phyloP scores from a whole-genome alignment of 78 protist genomes.

The Guillardia theta region DNA sequence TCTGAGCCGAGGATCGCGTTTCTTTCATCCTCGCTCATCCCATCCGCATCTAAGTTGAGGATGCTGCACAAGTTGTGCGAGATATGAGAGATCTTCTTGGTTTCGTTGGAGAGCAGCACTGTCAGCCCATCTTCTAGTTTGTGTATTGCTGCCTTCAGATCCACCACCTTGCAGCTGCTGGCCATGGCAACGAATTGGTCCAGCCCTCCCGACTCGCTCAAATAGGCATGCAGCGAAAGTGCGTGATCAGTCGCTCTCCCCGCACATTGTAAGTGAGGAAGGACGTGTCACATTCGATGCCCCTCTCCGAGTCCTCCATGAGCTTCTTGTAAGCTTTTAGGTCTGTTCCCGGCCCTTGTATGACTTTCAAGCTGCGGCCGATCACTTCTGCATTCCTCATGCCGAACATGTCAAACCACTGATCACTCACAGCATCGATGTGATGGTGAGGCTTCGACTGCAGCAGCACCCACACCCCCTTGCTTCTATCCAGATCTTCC shows the following conservation, averaged over 20 bases:
- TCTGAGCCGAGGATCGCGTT: too few species aligned
- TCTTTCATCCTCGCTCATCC: too few species aligned
- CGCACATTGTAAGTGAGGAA: neutral
- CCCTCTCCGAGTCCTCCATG: neutral
- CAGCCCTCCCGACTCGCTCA: neutral
- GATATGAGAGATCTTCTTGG: neutral
- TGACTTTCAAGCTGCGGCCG: neutral
- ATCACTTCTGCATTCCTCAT: too few species aligned
- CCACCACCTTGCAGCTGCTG: neutral
- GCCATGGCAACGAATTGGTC: neutral
- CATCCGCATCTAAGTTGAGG: neutral
- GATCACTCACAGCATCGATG: too few species aligned
- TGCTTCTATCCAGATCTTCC: too few species aligned
- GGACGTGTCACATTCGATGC: neutral
- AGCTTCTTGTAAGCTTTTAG: neutral
- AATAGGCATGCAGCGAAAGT: neutral
- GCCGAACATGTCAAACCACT: too few species aligned
- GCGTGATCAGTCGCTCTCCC: neutral
- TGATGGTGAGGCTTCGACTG: too few species aligned
- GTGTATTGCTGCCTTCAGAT: neutral
- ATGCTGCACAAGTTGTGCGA: neutral
- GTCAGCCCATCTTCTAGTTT: neutral
- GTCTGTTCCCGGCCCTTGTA: neutral
- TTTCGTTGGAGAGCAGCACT: neutral
- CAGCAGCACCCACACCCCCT: too few species aligned